These are phyloP conservation scores for Eutrema yunnanense DNA, from an alignment of 345 rosid species.

Conservation along the genomic window DNA sequence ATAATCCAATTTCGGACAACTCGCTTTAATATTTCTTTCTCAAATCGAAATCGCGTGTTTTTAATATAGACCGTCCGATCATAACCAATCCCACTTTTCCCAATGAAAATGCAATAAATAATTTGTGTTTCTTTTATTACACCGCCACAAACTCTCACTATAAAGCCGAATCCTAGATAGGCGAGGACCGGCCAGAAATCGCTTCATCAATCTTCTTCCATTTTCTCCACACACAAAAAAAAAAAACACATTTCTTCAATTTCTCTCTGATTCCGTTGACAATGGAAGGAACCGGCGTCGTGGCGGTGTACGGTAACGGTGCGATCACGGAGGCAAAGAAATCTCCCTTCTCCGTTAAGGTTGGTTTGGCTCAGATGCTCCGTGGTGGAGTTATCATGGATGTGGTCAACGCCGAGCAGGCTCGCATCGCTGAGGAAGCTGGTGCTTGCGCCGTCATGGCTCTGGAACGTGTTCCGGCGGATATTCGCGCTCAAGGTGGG, in stretches of 20 bases:
- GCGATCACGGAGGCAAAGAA: slow-evolving; percentile 64
- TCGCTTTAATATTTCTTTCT: background rate
- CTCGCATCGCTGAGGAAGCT: slow-evolving; percentile 71
- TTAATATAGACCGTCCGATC: slow-evolving; percentile 17
- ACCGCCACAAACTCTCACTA: slow-evolving; percentile 27
- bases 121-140: background rate
- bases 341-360: slow-evolving; percentile 74
- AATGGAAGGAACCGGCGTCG: slow-evolving; percentile 77
- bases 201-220: slow-evolving; percentile 12
- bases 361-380: slow-evolving; percentile 82
- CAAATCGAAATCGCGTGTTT: background rate
- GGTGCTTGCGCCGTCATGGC: slow-evolving; percentile 90
- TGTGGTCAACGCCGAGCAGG: slow-evolving; percentile 71
- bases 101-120: background rate
- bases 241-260: background rate
- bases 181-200: slow-evolving; percentile 26
- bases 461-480: slow-evolving; percentile 69
- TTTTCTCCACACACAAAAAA: background rate
- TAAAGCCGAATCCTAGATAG: slow-evolving; percentile 27
- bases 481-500: slow-evolving; percentile 69
- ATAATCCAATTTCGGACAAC: background rate
- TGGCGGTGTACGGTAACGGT: slow-evolving; percentile 69
- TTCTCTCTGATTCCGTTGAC: background rate
- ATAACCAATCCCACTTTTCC: background rate
- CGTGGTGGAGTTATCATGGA: slow-evolving; percentile 84